Evolutionary conservation across 257 asterid genomes (phyloP), one percentile per base, ranked within the genome.

Genomic region (Phtheirospermum japonicum): DNA sequence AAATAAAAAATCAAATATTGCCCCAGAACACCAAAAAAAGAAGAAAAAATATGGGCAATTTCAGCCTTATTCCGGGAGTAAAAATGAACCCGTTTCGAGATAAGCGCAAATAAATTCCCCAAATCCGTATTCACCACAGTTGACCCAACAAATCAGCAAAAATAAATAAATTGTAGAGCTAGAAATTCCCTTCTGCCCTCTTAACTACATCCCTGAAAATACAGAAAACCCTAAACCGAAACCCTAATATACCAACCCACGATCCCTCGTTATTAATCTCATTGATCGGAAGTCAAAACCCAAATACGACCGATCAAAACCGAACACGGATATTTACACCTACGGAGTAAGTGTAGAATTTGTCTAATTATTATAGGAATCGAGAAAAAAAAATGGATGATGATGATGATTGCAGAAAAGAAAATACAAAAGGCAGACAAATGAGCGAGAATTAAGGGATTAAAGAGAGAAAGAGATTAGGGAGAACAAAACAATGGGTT

Each of bases 371-470:
- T 66, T 23, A 23, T 23, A 70, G 18, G 71, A 71, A 76, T n/a
- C 36, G 48, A n/a, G 28, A 28, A 7, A 13, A 43, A 49, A 17
- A 18, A 42, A 39, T 33, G 1, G 32, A 8, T 26, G 28, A 63
- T 28, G 70, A 68, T 68, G 33, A 53, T 68, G 64, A 59, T 10
- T 53, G 59, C n/a, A n/a, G n/a, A n/a, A n/a, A n/a, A n/a, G n/a
- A n/a, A 18, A 61, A 71, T 14, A 64, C 66, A 73, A 70, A 60
- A 70, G 62, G 75, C 83, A 63, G 77, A 79, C 84, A 83, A 72
- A 73, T 62, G 68, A 71, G 82, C 89, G 77, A 76, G 50, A 76
- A 73, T 73, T 71, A 83, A 61, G 87, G 90, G 79, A 77, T 64
- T 61, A 52, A 69, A 55, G 55, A 72, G 63, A 60, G 51, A 39